These are phyloP conservation scores for Modicella reniformis DNA, from an alignment of 371 early-diverging fungal genomes.

Conservation along the genomic window DNA sequence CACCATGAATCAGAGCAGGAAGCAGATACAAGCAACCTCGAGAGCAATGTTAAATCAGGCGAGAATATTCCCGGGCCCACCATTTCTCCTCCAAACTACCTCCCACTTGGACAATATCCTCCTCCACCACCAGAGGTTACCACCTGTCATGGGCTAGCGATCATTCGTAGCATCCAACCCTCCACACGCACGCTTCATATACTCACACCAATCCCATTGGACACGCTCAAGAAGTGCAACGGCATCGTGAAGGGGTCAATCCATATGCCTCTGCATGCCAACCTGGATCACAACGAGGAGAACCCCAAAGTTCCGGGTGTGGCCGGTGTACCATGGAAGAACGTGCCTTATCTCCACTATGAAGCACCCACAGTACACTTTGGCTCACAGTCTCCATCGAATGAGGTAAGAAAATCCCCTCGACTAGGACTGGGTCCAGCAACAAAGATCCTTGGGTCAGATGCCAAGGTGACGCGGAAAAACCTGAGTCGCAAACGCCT, in stretches of 20 bases:
- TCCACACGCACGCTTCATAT: constrained; percentile 65
- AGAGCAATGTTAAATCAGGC: too few relatives aligned
- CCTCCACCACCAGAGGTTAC: constrained; percentile 62
- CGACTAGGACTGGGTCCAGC: constrained; percentile 28
- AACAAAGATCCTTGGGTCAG: constrained; percentile 42
- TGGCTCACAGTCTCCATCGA: constrained; percentile 16
- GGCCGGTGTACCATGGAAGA: constrained; percentile 61
- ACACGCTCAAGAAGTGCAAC: constrained; percentile 64
- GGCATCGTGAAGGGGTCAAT: constrained; percentile 69
- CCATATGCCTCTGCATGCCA: constrained; percentile 60
- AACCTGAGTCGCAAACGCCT: constrained; percentile 47
- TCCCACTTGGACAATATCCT: constrained; percentile 59
- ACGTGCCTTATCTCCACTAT: constrained; percentile 61
- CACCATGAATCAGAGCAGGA: constrained; percentile 1
- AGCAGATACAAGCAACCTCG: too few relatives aligned
- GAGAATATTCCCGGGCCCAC: background rate
- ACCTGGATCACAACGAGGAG: constrained; percentile 56
- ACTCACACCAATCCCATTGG: constrained; percentile 68
- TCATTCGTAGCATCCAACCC: constrained; percentile 80
- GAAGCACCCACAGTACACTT: constrained; percentile 30
- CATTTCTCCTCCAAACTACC: constrained; percentile 59
- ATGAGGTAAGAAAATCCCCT: constrained; percentile 22
- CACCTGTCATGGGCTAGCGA: constrained; percentile 76
- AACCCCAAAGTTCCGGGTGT: constrained; percentile 48
- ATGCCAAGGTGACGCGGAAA: constrained; percentile 46